Evolutionary conservation across 1,139 yeast genomes (phyloP).

Genomic region (Starmera stellimalicola): DNA sequence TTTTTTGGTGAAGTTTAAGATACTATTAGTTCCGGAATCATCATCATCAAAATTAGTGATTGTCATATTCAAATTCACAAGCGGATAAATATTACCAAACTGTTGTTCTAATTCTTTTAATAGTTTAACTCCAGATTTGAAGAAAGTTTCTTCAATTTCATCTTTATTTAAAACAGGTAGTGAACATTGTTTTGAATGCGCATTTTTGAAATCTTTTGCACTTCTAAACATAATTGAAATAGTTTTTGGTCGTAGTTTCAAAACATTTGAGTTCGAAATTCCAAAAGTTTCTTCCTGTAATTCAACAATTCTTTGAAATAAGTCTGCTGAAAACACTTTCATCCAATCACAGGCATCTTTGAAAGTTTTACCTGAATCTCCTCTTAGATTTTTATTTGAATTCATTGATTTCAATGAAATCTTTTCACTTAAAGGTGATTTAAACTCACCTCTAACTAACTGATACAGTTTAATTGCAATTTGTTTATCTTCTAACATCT

Average conservation of each 20-base stretch:
- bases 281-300: slow-evolving; percentile 54
- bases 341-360: slow-evolving; percentile 73
- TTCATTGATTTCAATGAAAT: slow-evolving; percentile 78
- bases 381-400: slow-evolving; percentile 71
- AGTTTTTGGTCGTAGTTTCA: slow-evolving; percentile 40
- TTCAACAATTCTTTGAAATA: slow-evolving; percentile 61
- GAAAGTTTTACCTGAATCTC: slow-evolving; percentile 40
- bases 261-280: slow-evolving; percentile 2
- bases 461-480: slow-evolving; percentile 43
- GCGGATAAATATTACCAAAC: slow-evolving; percentile 32
- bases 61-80: slow-evolving; percentile 39
- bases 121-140: slow-evolving; percentile 30
- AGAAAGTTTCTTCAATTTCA: slow-evolving; percentile 29
- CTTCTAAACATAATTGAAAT: slow-evolving; percentile 30
- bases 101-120: slow-evolving; percentile 31
- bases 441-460: slow-evolving; percentile 55
- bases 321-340: slow-evolving; percentile 73
- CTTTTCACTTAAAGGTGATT: slow-evolving; percentile 43
- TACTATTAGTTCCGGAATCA: slow-evolving; percentile 19
- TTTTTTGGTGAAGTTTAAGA: slow-evolving; percentile 13
- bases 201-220: slow-evolving; percentile 8
- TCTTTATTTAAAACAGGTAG: slow-evolving; percentile 26
- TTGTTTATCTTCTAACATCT: slow-evolving; percentile 31
- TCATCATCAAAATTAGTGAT: slow-evolving; percentile 44
- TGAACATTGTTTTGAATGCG: slow-evolving; percentile 37